Conservation (phyloP, 2,329 filamentous ascomycete species). For the Westerdykella ornata region DNA sequence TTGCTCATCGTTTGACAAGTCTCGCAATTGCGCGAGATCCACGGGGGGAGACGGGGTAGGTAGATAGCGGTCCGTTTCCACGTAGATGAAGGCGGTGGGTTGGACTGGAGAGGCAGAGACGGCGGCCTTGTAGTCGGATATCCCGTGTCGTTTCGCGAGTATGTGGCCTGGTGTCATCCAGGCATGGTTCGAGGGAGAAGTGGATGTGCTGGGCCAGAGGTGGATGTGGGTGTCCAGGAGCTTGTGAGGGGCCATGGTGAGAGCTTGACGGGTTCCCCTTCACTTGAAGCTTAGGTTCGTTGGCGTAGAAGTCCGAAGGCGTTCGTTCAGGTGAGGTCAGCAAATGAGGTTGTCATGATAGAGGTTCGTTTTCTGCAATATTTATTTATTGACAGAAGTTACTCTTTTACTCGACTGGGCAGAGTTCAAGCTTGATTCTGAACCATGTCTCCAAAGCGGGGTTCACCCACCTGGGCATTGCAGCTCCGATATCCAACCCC, state of each 20-base stretch:
- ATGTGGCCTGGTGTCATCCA: constrained; percentile 57
- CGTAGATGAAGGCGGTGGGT: constrained; percentile 62
- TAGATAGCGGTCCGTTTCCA: constrained; percentile 68
- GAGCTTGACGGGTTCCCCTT: not conserved
- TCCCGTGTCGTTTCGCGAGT: constrained; percentile 58
- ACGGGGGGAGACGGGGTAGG: constrained; percentile 4
- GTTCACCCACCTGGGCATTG: no score
- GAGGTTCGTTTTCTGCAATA: no score
- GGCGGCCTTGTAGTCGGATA: constrained; percentile 52
- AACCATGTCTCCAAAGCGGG: no score
- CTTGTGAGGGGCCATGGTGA: constrained; percentile 19
- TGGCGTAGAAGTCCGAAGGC: not conserved
- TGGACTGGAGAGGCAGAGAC: constrained; percentile 7
- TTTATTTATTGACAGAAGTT: no score
- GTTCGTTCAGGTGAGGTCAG: no score
- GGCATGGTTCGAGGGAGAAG: constrained; percentile 55
- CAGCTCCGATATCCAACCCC: no score
- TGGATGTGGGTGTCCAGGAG: constrained; percentile 92
- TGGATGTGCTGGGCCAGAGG: constrained; percentile 63
- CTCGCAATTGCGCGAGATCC: not conserved
- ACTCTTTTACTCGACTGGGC: no score
- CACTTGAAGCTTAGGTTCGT: not conserved
- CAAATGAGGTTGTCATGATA: no score
- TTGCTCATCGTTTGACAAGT: constrained; percentile 4
- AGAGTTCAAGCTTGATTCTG: no score